Evolutionary conservation across 768 basidiomycete genomes (phyloP), one percentile per base, ranked within the genome.

Genomic region (Crepidotus variabilis): DNA sequence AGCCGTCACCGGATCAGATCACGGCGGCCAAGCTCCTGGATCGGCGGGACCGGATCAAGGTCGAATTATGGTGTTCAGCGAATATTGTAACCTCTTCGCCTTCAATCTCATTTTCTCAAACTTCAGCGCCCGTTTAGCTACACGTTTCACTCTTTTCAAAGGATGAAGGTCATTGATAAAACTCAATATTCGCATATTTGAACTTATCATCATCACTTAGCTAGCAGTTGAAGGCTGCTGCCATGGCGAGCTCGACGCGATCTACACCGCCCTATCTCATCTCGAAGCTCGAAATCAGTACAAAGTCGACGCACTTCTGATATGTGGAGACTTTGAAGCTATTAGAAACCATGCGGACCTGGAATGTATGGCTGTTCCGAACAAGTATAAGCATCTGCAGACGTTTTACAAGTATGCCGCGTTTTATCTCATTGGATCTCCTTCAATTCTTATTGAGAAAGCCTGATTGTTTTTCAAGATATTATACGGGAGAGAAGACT

Each of bases 241-340:
- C 63, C 97, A 99, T 69, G 97, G 97, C 33, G 83, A 87, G 59
- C 82, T 97, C n/a, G 89, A 92, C 69, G 80, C 81, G 9, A 96
- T 96, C 52, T 98, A 98, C 73, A 67, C 72, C 9, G 81, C 87
- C 33, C 82, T 98, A 53, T 72, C 70, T 2, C 63, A 72, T 11
- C 81, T 94, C 28, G 90, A 97, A 65, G 59, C 65, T 1, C 72
- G 71, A 58, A 79, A 90, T 62, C 69, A 74, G 11, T 86, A 85
- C 70, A 85, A 82, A 54, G 82, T 97, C 54, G 92, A 96, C 64
- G 73, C 94, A 1, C 81, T 99, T 13, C 80, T 99, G 39, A 87
- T 98, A 24, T 98, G 96, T 57, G 97, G 97, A 11, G 97, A 99
- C 73, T 98, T 99, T 64, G 86, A 97, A 71, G 95, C 97, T 16